phyloP scores from a whole-genome alignment of 2,329 filamentous ascomycete genomes.

The Chalaropsis thielavioides region DNA sequence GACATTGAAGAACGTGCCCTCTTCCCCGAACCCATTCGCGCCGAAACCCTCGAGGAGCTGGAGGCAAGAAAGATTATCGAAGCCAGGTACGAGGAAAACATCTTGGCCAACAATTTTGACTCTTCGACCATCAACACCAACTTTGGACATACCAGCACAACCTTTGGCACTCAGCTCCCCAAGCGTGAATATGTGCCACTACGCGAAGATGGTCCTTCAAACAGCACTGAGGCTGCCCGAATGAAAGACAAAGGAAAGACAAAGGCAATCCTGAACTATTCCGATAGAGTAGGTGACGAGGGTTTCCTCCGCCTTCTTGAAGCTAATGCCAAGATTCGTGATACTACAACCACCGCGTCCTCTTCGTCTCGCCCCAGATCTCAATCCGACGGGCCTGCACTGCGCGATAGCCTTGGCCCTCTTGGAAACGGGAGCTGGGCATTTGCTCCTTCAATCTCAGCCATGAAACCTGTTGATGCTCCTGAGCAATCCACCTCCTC shows the following conservation, averaged over 20 bases:
- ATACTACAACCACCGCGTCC: not conserved
- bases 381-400: constrained; percentile 41
- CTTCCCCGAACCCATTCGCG: not conserved
- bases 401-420: constrained; percentile 32
- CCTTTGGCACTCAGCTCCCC: not conserved
- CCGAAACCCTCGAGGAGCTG: not conserved
- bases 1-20: not conserved
- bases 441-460: not conserved
- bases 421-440: constrained; percentile 47
- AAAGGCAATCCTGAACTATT: not conserved
- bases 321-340: not conserved
- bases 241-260: not conserved
- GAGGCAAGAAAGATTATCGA: not conserved
- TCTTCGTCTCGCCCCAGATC: constrained; percentile 28
- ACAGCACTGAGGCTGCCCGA: not conserved
- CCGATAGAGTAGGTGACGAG: not conserved
- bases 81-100: not conserved
- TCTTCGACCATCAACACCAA: not conserved
- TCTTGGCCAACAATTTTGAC: not conserved
- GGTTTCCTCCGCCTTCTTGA: not conserved
- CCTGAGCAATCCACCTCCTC: not conserved
- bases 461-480: not conserved
- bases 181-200: not conserved
- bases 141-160: not conserved
- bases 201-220: not conserved